Conservation (phyloP, 73 alveolate genomes). For the Paramecium sonneborni region DNA sequence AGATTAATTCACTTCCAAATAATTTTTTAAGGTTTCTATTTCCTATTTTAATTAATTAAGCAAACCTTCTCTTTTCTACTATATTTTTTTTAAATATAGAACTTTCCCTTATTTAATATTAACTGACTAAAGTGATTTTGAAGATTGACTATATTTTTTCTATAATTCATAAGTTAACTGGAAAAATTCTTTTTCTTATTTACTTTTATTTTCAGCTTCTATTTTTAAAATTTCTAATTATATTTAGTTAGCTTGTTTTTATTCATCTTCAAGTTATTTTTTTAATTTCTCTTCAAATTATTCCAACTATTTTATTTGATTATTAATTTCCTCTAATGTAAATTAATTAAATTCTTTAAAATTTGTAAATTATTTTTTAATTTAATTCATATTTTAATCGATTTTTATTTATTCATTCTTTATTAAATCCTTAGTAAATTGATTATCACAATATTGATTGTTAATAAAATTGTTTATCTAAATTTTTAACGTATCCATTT, state of each 20-base stretch:
- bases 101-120: neutral
- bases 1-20: neutral
- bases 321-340: neutral
- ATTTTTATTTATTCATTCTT: neutral
- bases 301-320: neutral
- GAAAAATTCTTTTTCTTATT: neutral
- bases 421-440: neutral
- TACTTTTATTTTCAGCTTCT: neutral
- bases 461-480: neutral
- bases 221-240: neutral
- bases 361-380: neutral
- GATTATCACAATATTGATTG: neutral
- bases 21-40: neutral
- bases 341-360: neutral
- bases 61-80: neutral
- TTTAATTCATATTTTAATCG: neutral
- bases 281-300: neutral
- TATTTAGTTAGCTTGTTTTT: neutral
- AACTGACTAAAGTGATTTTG: neutral
- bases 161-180: neutral
- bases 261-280: neutral
- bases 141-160: neutral
- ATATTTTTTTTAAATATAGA: neutral
- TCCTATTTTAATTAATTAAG: neutral
- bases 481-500: neutral